Evolutionary conservation across 352 stramenopile genomes (phyloP).

Genomic region (Phytophthora macrochlamydospora): DNA sequence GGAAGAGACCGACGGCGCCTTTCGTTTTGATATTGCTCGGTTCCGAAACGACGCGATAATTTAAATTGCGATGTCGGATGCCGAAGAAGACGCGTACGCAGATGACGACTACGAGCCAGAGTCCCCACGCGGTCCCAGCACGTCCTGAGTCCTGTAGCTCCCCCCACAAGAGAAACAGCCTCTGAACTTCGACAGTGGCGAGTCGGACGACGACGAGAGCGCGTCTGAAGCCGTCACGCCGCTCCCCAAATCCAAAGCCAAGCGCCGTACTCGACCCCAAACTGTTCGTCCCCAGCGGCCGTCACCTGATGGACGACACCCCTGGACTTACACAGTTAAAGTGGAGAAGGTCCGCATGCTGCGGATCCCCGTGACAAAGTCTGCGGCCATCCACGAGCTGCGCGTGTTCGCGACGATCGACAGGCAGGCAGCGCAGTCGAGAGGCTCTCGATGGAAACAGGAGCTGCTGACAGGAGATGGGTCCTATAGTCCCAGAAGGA

Average conservation of each 20-base stretch:
- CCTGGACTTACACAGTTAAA: slow-evolving; percentile 52
- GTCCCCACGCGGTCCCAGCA: slow-evolving; percentile 17
- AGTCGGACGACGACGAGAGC: slow-evolving; percentile 19
- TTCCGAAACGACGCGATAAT: slow-evolving; percentile 14
- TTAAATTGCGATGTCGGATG: slow-evolving; percentile 22
- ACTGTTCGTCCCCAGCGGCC: slow-evolving; percentile 6
- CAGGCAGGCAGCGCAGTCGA: slow-evolving; percentile 58
- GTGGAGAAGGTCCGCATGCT: slow-evolving; percentile 49
- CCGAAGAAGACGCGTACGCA: slow-evolving; percentile 22
- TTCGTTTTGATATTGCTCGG: too few relatives aligned
- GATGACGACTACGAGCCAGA: slow-evolving; percentile 42
- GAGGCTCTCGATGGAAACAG: slow-evolving; percentile 56
- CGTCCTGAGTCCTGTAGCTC: neutral
- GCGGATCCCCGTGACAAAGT: slow-evolving; percentile 44
- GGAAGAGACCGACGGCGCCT: too few relatives aligned
- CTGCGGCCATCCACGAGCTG: slow-evolving; percentile 50
- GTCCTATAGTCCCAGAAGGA: slow-evolving; percentile 2
- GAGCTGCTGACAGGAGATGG: slow-evolving; percentile 23
- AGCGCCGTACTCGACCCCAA: slow-evolving; percentile 5
- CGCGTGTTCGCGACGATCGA: slow-evolving; percentile 61
- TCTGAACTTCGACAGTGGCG: slow-evolving; percentile 10
- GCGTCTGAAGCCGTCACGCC: slow-evolving; percentile 21
- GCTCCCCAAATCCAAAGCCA: slow-evolving; percentile 9
- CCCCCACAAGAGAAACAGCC: slow-evolving; percentile 5
- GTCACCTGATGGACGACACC: slow-evolving; percentile 47